Evolutionary conservation across 768 basidiomycete species (phyloP), one percentile per base, ranked within the genome.

Genomic region (Leccinum disarticulatum): DNA sequence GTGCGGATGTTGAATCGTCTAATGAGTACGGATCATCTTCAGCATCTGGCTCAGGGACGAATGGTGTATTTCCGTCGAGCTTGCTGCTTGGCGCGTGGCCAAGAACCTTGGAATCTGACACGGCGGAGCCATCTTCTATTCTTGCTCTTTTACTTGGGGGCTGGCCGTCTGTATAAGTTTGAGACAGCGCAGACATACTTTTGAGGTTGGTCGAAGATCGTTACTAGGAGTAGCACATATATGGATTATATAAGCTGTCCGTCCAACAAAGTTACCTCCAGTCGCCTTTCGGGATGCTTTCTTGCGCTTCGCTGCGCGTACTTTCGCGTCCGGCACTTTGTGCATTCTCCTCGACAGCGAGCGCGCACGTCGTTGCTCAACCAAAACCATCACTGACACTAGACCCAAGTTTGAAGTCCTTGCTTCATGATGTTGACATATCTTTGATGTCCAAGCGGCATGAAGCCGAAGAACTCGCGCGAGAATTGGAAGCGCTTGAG

Each of bases 381-480:
- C 81, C 84, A n/a, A 88, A 87, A 64, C 79, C 83, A 4, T 77
- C 84, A 33, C 66, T 90, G 9, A 73, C 85, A 48, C 76, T 93
- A 38, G 91, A 93, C 69, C 82, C 90, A 9, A 82, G 82, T 35
- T 75, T 90, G 59, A 79, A 80, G 65, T 77, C 80, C 7, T 74
- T 93, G 41, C 75, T 93, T 49, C 76, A 80, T 58, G 88, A 89
- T 73, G 80, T 86, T 3, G 90, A 90, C 63, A 82, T 88, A 61
- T 86, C 89, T 9, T 73, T 91, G 17, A 68, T 67, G 46, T 63
- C 66, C 19, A 78, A 77, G 58, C 77, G 77, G 30, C 58, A 38
- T 48, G 57, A 70, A 71, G 51, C 77, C 70, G 62, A 63, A 57
- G 33, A 61, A 60, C 65, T 68, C 38, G 77, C 74, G 31, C 79